Conservation (phyloP, 345 rosid genomes). For the Salix brachista region DNA sequence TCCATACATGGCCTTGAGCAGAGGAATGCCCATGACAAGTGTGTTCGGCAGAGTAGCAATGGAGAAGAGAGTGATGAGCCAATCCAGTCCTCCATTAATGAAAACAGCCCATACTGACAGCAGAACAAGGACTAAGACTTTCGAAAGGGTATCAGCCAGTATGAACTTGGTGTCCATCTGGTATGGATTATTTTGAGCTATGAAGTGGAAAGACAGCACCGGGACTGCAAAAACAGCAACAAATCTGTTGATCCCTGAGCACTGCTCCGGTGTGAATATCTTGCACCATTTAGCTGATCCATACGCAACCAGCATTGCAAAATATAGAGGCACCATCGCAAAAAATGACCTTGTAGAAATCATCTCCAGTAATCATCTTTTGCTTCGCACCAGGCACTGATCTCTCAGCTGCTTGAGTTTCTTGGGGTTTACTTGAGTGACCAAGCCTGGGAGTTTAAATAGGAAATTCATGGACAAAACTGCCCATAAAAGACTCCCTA, state of each 20-base stretch:
- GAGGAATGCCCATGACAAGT: conserved; percentile 57
- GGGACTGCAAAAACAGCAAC: conserved; percentile 52
- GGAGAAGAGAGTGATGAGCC: conserved; percentile 54
- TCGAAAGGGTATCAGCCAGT: conserved; percentile 42
- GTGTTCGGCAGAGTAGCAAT: conserved; percentile 50
- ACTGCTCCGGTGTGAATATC: conserved; percentile 46
- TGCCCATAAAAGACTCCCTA: conserved; percentile 10
- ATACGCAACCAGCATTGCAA: conserved; percentile 41
- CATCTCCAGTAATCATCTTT: conserved; percentile 36
- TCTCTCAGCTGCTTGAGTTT: neutral
- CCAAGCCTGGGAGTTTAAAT: conserved; percentile 19
- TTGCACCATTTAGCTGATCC: conserved; percentile 56
- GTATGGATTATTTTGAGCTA: conserved; percentile 46
- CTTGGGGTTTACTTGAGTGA: neutral
- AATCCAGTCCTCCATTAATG: conserved; percentile 36
- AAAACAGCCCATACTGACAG: conserved; percentile 29
- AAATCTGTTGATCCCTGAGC: conserved; percentile 51
- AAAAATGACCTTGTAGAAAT: conserved; percentile 55
- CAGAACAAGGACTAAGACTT: conserved; percentile 28
- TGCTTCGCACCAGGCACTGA: neutral
- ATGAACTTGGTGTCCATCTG: conserved; percentile 48
- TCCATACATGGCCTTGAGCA: conserved; percentile 51
- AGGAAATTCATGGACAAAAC: conserved; percentile 23
- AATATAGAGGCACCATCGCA: conserved; percentile 44
- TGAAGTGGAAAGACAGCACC: conserved; percentile 48